Evolutionary conservation across 768 basidiomycete species (phyloP).

Genomic region (Serendipita sp.): DNA sequence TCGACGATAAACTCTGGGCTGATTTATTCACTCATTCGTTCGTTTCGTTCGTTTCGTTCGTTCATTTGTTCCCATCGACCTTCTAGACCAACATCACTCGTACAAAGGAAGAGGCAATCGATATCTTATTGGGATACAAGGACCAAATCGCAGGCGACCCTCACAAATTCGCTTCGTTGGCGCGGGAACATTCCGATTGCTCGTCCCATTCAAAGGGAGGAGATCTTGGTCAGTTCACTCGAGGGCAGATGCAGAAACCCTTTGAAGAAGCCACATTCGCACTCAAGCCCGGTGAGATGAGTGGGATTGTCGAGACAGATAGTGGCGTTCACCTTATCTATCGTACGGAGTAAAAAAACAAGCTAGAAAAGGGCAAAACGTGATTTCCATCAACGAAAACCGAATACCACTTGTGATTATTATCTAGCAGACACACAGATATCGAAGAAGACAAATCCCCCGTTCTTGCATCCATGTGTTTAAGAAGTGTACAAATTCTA

Average conservation of each 20-base stretch:
- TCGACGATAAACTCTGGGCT: neutral
- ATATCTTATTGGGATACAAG: conserved; percentile 53
- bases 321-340: conserved; percentile 91
- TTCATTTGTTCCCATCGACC: no score
- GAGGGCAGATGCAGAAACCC: conserved; percentile 89
- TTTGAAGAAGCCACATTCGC: conserved; percentile 82
- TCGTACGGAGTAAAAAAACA: conserved; percentile 49
- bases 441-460: no score
- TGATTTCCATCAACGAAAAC: no score
- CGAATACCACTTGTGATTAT: no score
- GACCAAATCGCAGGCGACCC: conserved; percentile 38
- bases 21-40: neutral
- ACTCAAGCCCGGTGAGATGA: conserved; percentile 53
- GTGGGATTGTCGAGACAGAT: conserved; percentile 72
- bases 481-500: no score
- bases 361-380: neutral
- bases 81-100: conserved; percentile 60
- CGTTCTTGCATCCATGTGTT: no score
- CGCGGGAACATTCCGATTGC: conserved; percentile 69
- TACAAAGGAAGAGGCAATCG: conserved; percentile 75
- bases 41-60: neutral
- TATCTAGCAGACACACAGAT: no score
- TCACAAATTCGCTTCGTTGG: conserved; percentile 62
- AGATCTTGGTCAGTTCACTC: conserved; percentile 76
- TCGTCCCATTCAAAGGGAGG: conserved; percentile 68